Evolutionary conservation across 805 yeast species (phyloP), one percentile per base, ranked within the genome.

Genomic region (Wickerhamiella siamensis): DNA sequence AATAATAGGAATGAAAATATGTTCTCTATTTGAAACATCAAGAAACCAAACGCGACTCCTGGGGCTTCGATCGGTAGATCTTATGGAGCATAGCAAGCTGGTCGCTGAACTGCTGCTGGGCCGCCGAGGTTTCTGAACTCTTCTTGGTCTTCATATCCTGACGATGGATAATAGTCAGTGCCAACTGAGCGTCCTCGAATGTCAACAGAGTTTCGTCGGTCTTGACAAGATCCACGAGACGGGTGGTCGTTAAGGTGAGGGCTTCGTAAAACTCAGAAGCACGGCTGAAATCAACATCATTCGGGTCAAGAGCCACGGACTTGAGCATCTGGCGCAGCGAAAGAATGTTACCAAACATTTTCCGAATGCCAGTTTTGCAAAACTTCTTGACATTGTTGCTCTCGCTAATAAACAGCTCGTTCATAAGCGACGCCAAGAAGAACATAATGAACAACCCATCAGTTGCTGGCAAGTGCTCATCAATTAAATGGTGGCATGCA

Each of bases 281-380:
- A 21, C 65, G 59, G 19, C 66, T 55, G 52, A 79, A 77, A 46
- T 74, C 70, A 12, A 77, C 74, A 16, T 63, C 63, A 31, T 69
- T 69, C 0, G 79, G 75, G 44, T 66, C 64, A 19, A 58, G 54
- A 54, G 72, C 67, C 27, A 79, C 66, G 45, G 72, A 74, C 45
- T 80, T 67, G 43, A 80, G 65, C 70, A 76, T 72, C 55, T 79
- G 87, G 59, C 77, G 84, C 34, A 79, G 58, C 1, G 79, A 75
- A 40, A 74, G 65, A 17, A 80, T 72, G 54, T 79, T 79, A 49
- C 74, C 63, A 44, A 73, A 61, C 46, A 80, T 61, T 48, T 72
- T 70, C 49, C 71, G 69, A 42, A 78, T 65, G 27, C 88, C 87
- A 46, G 70, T 67, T 16, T 61, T 60, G 55, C 77, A 78, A 51